Conservation (phyloP, 768 basidiomycete species). For the Auricularia sp. region DNA sequence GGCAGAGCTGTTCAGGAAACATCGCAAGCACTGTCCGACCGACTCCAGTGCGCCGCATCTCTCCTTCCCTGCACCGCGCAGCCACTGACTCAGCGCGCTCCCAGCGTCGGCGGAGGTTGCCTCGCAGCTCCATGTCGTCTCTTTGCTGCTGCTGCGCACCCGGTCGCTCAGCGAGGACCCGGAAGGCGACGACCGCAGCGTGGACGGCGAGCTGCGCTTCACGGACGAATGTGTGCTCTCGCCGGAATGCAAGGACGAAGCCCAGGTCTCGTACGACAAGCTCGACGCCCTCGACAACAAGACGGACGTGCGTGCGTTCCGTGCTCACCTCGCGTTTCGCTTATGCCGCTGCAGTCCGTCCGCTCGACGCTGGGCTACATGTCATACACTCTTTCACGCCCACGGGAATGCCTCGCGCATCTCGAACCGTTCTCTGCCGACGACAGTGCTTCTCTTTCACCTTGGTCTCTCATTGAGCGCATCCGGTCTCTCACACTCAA, state of each 20-base stretch:
- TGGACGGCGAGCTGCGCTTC: slow-evolving; percentile 33
- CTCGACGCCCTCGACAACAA: slow-evolving; percentile 24
- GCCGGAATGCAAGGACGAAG: slow-evolving; percentile 51
- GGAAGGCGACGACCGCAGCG: slow-evolving; percentile 36
- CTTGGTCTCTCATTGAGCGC: background rate
- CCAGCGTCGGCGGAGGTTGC: slow-evolving; percentile 41
- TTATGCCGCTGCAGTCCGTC: background rate
- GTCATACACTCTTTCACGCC: background rate
- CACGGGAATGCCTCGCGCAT: background rate
- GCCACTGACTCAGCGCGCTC: background rate
- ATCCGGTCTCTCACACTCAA: background rate
- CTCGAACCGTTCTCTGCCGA: background rate
- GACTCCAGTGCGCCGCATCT: slow-evolving; percentile 44
- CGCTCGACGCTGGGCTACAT: background rate
- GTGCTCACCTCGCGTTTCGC: background rate
- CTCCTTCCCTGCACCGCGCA: background rate
- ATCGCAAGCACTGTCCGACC: slow-evolving; percentile 64
- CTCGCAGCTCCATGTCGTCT: slow-evolving; percentile 54
- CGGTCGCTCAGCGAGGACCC: slow-evolving; percentile 22
- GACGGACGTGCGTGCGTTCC: background rate
- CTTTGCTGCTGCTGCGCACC: slow-evolving; percentile 32
- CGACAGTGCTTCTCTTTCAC: background rate
- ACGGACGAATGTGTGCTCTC: slow-evolving; percentile 49
- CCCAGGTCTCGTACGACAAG: slow-evolving; percentile 40
- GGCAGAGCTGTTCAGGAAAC: slow-evolving; percentile 75